Evolutionary conservation across 805 yeast species (phyloP).

Genomic region (Barnettozyma populi): DNA sequence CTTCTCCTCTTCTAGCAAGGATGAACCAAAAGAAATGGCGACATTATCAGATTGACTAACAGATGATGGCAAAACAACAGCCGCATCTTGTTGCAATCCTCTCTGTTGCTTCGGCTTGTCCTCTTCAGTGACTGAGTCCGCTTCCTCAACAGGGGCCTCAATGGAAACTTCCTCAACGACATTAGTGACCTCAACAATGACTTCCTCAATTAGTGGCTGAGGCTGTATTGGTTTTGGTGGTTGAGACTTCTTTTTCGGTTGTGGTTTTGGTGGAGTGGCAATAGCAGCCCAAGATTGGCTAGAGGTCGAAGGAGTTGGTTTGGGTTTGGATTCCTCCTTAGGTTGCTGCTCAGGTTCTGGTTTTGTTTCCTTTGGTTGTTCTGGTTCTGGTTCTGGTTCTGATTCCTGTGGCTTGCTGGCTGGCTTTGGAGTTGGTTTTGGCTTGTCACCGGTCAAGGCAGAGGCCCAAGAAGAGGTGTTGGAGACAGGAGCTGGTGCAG

Average conservation of each 20-base stretch:
- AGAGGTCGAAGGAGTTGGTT: conserved; percentile 24
- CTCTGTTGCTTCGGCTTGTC: conserved; percentile 29
- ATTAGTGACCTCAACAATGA: conserved; percentile 10
- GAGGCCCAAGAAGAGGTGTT: conserved; percentile 25
- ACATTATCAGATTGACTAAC: conserved; percentile 29
- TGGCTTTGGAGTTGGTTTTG: conserved; percentile 18
- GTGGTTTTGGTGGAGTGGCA: conserved; percentile 43
- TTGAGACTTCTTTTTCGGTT: conserved; percentile 21
- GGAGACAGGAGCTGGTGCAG: conserved; percentile 17
- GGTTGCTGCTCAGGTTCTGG: conserved; percentile 14
- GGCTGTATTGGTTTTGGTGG: conserved; percentile 20
- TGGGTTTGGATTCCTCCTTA: conserved; percentile 13
- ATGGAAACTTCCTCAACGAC: conserved; percentile 11
- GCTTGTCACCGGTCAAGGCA: conserved; percentile 22
- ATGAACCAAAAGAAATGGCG: conserved; percentile 62
- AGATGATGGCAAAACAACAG: conserved; percentile 50
- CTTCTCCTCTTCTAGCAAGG: conserved; percentile 36
- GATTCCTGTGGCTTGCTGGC: conserved; percentile 10
- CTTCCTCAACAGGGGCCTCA: conserved; percentile 6
- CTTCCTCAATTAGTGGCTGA: conserved; percentile 24
- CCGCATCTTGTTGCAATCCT: conserved; percentile 35
- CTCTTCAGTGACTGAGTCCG: conserved; percentile 21
- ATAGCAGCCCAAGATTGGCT: conserved; percentile 65
- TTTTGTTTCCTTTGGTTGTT: conserved; percentile 9
- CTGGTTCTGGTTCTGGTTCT: conserved; percentile 14